These are phyloP conservation scores for Novymonas esmeraldas DNA, from an alignment of 208 protist species.

Conservation along the genomic window DNA sequence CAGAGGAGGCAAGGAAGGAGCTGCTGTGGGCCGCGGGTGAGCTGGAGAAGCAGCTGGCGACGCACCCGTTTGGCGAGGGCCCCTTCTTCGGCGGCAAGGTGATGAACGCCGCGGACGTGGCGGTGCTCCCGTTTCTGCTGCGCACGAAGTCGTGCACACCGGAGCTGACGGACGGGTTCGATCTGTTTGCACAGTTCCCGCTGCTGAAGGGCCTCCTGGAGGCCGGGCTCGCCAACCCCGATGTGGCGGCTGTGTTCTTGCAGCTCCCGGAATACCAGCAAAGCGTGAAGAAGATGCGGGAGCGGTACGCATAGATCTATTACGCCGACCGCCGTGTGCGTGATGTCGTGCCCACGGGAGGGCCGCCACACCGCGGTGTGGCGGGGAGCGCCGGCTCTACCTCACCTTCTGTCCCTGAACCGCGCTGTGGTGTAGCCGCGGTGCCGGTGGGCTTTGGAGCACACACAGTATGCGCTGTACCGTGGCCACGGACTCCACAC, in stretches of 20 bases:
- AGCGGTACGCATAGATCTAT: no score
- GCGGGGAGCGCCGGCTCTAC: no score
- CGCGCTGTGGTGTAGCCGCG: no score
- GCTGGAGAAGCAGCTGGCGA: constrained; percentile 52
- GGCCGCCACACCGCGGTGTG: no score
- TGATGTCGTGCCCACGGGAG: neutral
- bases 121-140: constrained; percentile 61
- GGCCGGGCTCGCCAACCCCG: constrained; percentile 39
- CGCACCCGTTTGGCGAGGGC: constrained; percentile 51
- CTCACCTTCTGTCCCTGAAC: no score
- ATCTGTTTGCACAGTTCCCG: constrained; percentile 65
- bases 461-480: no score
- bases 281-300: no score
- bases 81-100: constrained; percentile 63
- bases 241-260: constrained; percentile 47
- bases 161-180: constrained; percentile 42
- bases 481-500: no score
- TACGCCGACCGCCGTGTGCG: neutral
- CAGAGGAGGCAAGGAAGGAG: constrained; percentile 41
- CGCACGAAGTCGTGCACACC: constrained; percentile 46
- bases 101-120: constrained; percentile 69
- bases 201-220: constrained; percentile 37
- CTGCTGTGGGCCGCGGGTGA: constrained; percentile 53
- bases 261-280: constrained; percentile 35
- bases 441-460: no score